Conservation (phyloP, 805 yeast genomes). For the Hanseniaspora taiwanica region DNA sequence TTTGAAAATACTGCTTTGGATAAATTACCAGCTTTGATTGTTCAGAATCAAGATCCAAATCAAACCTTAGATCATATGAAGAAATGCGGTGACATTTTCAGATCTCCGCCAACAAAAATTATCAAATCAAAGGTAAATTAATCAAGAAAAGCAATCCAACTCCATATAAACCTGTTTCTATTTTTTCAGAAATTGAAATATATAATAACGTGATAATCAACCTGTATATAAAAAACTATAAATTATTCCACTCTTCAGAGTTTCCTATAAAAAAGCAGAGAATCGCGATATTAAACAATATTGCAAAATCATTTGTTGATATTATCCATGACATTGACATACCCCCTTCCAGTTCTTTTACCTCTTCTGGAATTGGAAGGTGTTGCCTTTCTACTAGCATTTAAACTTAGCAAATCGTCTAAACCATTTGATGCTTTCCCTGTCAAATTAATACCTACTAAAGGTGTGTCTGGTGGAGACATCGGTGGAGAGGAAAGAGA, state of each 20-base stretch:
- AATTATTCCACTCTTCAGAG: background rate
- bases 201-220: no score
- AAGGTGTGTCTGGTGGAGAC: slow-evolving; percentile 12
- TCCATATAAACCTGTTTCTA: no score
- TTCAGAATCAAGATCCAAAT: slow-evolving; percentile 13
- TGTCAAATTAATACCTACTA: slow-evolving; percentile 13
- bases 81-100: slow-evolving; percentile 20
- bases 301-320: slow-evolving; percentile 4
- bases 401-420: slow-evolving; percentile 32
- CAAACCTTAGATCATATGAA: slow-evolving; percentile 19
- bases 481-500: slow-evolving; percentile 7
- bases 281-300: no score
- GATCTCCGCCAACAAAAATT: slow-evolving; percentile 10
- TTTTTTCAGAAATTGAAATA: no score
- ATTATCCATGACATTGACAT: slow-evolving; percentile 50
- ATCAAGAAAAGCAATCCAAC: no score
- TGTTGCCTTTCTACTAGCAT: slow-evolving; percentile 16
- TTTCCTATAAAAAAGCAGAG: no score
- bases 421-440: slow-evolving; percentile 29
- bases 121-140: no score
- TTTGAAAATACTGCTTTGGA: slow-evolving; percentile 43
- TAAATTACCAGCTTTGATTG: slow-evolving; percentile 17
- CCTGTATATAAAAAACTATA: no score
- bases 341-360: slow-evolving; percentile 40
- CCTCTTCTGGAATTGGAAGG: slow-evolving; percentile 22